Evolutionary conservation across 208 protist species (phyloP).

Genomic region (Leishmania amazonensis): DNA sequence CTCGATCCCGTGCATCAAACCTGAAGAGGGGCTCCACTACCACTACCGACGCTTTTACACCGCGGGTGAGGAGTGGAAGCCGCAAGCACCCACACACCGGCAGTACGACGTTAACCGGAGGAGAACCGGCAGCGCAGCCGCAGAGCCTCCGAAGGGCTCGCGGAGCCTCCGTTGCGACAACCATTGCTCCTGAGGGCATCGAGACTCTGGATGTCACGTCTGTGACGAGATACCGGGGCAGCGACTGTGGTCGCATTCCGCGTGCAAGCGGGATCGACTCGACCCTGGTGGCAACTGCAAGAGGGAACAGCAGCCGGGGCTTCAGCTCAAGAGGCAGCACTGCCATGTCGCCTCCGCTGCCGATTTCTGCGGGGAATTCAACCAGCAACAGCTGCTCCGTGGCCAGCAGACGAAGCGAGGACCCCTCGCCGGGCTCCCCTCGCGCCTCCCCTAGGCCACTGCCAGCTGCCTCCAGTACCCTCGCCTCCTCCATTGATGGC

Average conservation of each 20-base stretch:
- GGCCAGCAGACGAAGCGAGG: neutral
- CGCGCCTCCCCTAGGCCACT: neutral
- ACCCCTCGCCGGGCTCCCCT: conserved; percentile 1
- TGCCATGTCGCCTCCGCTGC: neutral
- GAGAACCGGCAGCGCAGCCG: neutral
- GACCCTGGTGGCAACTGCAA: neutral
- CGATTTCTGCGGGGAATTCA: neutral
- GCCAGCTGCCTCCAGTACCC: neutral
- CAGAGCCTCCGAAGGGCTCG: neutral
- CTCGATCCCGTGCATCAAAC: neutral
- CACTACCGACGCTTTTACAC: neutral
- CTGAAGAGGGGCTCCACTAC: neutral
- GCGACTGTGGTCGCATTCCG: neutral
- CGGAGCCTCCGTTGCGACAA: neutral
- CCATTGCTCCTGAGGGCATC: neutral
- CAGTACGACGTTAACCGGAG: neutral
- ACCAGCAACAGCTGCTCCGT: conserved; percentile 4
- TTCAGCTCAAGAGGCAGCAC: neutral
- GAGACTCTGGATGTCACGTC: neutral
- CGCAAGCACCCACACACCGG: neutral
- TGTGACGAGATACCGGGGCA: neutral
- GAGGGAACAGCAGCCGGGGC: neutral
- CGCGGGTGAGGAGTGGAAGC: neutral
- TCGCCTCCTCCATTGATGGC: conserved; percentile 8
- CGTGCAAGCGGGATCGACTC: neutral